phyloP scores from a whole-genome alignment of 1,284 basidiomycete genomes.

The Ustilago hordei region DNA sequence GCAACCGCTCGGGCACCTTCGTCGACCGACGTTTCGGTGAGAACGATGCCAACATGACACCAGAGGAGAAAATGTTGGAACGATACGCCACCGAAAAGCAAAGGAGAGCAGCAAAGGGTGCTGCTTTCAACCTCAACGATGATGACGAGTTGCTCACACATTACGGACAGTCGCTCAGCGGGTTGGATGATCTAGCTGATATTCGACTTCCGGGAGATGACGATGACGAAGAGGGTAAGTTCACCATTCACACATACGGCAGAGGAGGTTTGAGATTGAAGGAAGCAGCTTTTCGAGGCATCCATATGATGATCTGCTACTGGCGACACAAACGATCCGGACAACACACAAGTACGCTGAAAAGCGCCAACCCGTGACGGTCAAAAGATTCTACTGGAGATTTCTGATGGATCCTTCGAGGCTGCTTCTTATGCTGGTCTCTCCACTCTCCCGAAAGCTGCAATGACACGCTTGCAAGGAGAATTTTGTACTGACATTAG shows the following conservation, averaged over 20 bases:
- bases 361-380: conserved; percentile 56
- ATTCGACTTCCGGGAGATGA: conserved; percentile 68
- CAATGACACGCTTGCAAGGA: background rate
- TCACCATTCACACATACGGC: background rate
- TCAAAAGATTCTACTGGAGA: conserved; percentile 69
- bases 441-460: background rate
- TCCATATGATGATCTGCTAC: conserved; percentile 58
- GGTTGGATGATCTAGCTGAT: conserved; percentile 86
- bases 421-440: conserved; percentile 1
- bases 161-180: conserved; percentile 87
- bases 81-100: conserved; percentile 86
- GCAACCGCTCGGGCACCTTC: conserved; percentile 86
- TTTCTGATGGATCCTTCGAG: conserved; percentile 57
- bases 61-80: conserved; percentile 97
- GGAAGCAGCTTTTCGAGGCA: background rate
- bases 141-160: conserved; percentile 78
- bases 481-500: conserved; percentile 12
- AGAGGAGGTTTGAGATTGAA: background rate
- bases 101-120: conserved; percentile 75
- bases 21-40: conserved; percentile 96
- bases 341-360: conserved; percentile 52
- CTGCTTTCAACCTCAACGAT: conserved; percentile 88
- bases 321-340: conserved; percentile 59
- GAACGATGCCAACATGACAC: conserved; percentile 86
- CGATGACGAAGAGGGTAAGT: conserved; percentile 63